Conservation (phyloP, 139 green algal genomes). For the Zygnema circumcarinatum region DNA sequence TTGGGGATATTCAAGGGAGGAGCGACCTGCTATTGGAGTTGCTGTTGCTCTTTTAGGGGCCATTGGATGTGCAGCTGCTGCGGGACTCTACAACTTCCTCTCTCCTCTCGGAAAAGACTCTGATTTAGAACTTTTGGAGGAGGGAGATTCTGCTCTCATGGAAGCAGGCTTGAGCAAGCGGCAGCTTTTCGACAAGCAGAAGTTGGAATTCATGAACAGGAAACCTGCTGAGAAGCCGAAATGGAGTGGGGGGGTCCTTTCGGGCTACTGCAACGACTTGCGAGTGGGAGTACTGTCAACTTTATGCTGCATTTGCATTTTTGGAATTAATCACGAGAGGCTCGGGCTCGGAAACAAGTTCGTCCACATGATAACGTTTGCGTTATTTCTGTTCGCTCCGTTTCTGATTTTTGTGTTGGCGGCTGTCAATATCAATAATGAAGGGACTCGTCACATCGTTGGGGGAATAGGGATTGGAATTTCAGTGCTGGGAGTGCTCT, state of each 20-base stretch:
- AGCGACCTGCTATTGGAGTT: slow-evolving; percentile 19
- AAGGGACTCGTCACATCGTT: not conserved
- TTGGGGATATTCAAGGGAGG: slow-evolving; percentile 16
- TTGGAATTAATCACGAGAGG: slow-evolving; percentile 38
- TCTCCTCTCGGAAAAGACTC: slow-evolving; percentile 29
- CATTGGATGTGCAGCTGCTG: slow-evolving; percentile 11
- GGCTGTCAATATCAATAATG: not conserved
- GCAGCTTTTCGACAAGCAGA: not conserved
- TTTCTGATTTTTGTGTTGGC: slow-evolving; percentile 44
- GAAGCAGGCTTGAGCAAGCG: not conserved
- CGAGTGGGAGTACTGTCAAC: slow-evolving; percentile 6
- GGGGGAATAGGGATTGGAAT: not conserved
- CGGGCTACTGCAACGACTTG: slow-evolving; percentile 2
- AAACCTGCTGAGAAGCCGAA: slow-evolving; percentile 8
- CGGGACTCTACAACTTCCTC: slow-evolving; percentile 30
- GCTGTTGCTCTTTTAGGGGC: not conserved
- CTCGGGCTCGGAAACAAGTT: slow-evolving; percentile 41
- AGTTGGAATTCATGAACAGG: not conserved
- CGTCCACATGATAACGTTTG: slow-evolving; percentile 45
- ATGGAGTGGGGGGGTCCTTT: slow-evolving; percentile 25
- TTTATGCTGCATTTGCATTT: slow-evolving; percentile 43
- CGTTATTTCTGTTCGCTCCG: slow-evolving; percentile 22
- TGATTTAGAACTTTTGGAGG: not conserved
- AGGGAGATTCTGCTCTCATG: not conserved
- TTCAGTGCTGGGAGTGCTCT: slow-evolving; percentile 28